Conservation (phyloP, 805 yeast species). For the Zygosaccharomyces kombuchaensis region DNA sequence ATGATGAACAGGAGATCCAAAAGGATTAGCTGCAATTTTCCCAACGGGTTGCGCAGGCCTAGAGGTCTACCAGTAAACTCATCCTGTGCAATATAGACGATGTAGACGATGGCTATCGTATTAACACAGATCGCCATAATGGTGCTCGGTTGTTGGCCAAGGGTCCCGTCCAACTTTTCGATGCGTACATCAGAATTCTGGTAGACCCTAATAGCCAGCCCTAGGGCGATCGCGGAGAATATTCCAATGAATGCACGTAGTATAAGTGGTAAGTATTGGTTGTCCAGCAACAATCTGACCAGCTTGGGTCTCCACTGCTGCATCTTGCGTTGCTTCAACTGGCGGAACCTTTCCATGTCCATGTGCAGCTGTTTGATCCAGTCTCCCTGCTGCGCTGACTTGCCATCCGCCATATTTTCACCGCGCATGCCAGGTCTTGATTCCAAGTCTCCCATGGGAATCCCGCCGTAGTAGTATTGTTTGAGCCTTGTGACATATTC, state of each 20-base stretch:
- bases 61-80: slow-evolving; percentile 90
- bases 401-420: slow-evolving; percentile 12
- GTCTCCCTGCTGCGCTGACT: slow-evolving; percentile 11
- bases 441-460: slow-evolving; percentile 1
- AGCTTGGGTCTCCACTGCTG: slow-evolving; percentile 62
- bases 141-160: slow-evolving; percentile 81
- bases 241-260: slow-evolving; percentile 58
- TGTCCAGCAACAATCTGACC: slow-evolving; percentile 56
- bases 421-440: slow-evolving; percentile 3
- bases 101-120: slow-evolving; percentile 68
- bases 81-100: slow-evolving; percentile 79
- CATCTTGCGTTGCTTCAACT: slow-evolving; percentile 47
- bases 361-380: slow-evolving; percentile 28
- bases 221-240: slow-evolving; percentile 65
- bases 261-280: slow-evolving; percentile 76
- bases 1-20: slow-evolving; percentile 84
- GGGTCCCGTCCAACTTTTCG: slow-evolving; percentile 20
- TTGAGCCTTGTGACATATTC: slow-evolving; percentile 29
- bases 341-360: slow-evolving; percentile 30
- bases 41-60: slow-evolving; percentile 81
- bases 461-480: slow-evolving; percentile 24
- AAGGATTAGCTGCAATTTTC: slow-evolving; percentile 75
- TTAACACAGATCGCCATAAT: slow-evolving; percentile 90
- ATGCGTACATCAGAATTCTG: slow-evolving; percentile 32
- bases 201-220: slow-evolving; percentile 60